Base-by-base conservation (phyloP, 1,139 yeast species). In the Saccharomycopsis hybrid region DNA sequence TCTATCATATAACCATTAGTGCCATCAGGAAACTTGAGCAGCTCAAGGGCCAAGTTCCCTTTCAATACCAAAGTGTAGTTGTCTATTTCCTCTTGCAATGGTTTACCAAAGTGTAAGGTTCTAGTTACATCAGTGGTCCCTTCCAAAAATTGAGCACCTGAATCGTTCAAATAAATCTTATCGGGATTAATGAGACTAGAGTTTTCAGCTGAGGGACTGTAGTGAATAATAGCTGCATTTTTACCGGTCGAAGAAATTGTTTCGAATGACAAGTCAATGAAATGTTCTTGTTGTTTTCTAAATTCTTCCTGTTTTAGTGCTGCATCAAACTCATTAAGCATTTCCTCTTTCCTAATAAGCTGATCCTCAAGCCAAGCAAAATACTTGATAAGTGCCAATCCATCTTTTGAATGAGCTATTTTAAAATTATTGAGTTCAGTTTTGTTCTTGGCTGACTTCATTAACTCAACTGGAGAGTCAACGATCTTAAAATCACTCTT, bases 91-190 rank as follows among this genome's bases (percentile, higher is more conserved):
- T 83, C 88, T 3, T 65, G 64, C 0, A 79, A 66, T 30, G 97
- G 97, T 4, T 65, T 66, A 2, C 82, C 80, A 62, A 86, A 84
- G 65, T 92, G 97, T 42, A 87, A 63, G 0, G 98, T 92, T 66
- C 99, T 80, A 2, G 99, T 92, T 13, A 92, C 86, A 66, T 92
- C 98, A 1, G 98, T 92, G 1, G 98, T 92, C 35, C 98, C 99
- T 56, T 90, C 97, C 47, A 82, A 69, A 62, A 85, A 94, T 63
- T 94, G 99, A 2, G 95, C 84, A 4, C 99, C 98, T 2, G 96
- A 82, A 65, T 94, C 99, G 62, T 88, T 80, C 54, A 94, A 72
- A 63, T 90, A 92, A 30, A 89, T 77, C 61, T 87, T 84, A 46
- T 77, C 69, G 18, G 90, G 89, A 59, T 87, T 82, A 52, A 94